A percentile compares a stretch with the other conserved stretches of the same genome.
phyloP scores from a whole-genome alignment of 169 alveolate species.

The Plasmodium coatneyi region DNA sequence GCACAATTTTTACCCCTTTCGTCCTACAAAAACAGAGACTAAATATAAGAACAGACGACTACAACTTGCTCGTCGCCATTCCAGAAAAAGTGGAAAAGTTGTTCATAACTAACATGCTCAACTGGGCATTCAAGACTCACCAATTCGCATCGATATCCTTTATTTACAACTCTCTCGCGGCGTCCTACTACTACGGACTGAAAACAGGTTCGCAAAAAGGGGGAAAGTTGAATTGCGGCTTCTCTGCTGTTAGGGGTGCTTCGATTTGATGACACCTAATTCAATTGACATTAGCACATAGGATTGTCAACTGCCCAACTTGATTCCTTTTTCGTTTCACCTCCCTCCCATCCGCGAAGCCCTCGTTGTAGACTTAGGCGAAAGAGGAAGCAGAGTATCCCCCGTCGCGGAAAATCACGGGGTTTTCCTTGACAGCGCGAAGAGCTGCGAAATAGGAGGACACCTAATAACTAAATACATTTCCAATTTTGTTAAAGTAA shows the following conservation, averaged over 20 bases:
- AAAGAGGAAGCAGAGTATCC: slow-evolving; percentile 44
- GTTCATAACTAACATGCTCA: slow-evolving; percentile 26
- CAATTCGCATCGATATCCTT: slow-evolving; percentile 61
- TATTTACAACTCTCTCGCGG: slow-evolving; percentile 62
- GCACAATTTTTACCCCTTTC: neutral
- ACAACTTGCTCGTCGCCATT: slow-evolving; percentile 49
- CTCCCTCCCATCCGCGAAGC: slow-evolving; percentile 8
- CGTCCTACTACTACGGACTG: slow-evolving; percentile 71
- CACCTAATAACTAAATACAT: slow-evolving; percentile 66
- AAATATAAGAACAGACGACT: slow-evolving; percentile 35
- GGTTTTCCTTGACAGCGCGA: slow-evolving; percentile 14
- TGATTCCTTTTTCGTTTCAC: neutral
- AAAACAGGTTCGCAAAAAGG: slow-evolving; percentile 41
- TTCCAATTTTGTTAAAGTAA: slow-evolving; percentile 63
- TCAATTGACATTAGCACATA: neutral
- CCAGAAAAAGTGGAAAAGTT: slow-evolving; percentile 66
- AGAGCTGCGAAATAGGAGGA: slow-evolving; percentile 69
- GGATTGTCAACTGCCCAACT: neutral
- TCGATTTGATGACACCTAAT: neutral
- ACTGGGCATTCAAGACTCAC: slow-evolving; percentile 66
- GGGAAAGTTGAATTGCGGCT: neutral
- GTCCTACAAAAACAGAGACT: slow-evolving; percentile 23
- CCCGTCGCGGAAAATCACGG: slow-evolving; percentile 75
- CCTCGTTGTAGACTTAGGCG: slow-evolving; percentile 69
- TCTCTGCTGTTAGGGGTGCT: neutral